A percentile compares a stretch with the other conserved stretches of the same genome.
phyloP scores from a whole-genome alignment of 352 stramenopile genomes.

The Phytophthora kernoviae region DNA sequence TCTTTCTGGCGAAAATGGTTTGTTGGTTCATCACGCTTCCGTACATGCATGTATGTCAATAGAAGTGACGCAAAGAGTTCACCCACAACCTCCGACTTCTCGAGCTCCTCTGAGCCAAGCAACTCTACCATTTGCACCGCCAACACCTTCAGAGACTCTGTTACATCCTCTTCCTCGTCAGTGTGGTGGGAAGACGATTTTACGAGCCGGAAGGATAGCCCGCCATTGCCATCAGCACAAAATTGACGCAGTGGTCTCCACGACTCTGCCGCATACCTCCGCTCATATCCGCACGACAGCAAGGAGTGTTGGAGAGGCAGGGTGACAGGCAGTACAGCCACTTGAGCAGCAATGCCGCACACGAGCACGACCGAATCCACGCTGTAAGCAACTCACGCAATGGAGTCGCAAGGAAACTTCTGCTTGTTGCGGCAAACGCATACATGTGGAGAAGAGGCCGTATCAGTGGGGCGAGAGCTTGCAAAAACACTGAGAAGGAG shows the following conservation, averaged over 20 bases:
- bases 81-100: conserved; percentile 66
- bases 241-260: conserved; percentile 62
- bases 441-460: conserved; percentile 77
- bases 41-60: conserved; percentile 77
- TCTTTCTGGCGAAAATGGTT: background rate
- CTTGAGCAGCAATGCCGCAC: conserved; percentile 53
- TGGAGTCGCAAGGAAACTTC: conserved; percentile 51
- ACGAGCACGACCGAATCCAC: conserved; percentile 57
- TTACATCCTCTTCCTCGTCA: conserved; percentile 12
- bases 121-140: conserved; percentile 59
- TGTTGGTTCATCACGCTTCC: conserved; percentile 26
- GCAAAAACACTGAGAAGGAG: conserved; percentile 60
- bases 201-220: conserved; percentile 47
- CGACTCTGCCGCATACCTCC: conserved; percentile 12
- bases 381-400: conserved; percentile 26
- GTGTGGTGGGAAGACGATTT: background rate
- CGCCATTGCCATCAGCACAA: conserved; percentile 63
- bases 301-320: conserved; percentile 42
- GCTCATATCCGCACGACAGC: conserved; percentile 34
- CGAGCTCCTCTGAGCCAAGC: conserved; percentile 64
- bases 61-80: conserved; percentile 80
- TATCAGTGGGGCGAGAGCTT: conserved; percentile 49
- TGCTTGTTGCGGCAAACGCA: conserved; percentile 67
- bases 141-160: conserved; percentile 37
- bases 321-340: conserved; percentile 54